Evolutionary conservation across 2,329 filamentous ascomycete species (phyloP), one percentile per base, ranked within the genome.

Genomic region (Fusarium austroafricanum): DNA sequence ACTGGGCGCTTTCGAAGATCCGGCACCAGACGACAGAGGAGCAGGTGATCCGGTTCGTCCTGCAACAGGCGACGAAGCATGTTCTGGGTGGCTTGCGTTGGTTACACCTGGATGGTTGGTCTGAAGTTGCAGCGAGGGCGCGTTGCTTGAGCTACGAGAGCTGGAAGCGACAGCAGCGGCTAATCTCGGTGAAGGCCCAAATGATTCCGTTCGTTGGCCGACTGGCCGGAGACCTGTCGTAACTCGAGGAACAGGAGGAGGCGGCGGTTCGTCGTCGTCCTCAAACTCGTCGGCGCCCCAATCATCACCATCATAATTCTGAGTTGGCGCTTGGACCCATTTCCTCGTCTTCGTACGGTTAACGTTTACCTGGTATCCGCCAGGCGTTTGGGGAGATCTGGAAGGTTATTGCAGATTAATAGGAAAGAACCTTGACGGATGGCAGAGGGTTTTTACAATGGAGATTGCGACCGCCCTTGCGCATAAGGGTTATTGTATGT

Each of bases 241-340:
- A 58, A 73, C 60, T 70, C 73, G 60, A 67, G 72, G 64, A 35
- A 74, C 71, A 28, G 76, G 69, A 33, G 71, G 72, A 26, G 71
- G 72, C 31, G 82, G 80, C 49, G 81, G 78, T 35, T 86, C 84
- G 39, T 87, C 85, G 54, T 84, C 83, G n/a, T 88, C 83, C 17
- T 88, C 86, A 59, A 88, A 86, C 10, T 90, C 87, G 35, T 90
- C 89, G 56, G 84, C 91, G 35, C 93, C 95, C 94, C 95, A 97
- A 75, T 97, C 95, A 73, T 96, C 94, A 67, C 94, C 95, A 74
- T 95, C 94, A 75, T 98, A 98, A 75, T 89, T 92, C 72, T 92
- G 90, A 60, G 89, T 85, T 79, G 94, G 95, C 35, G 95, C 95
- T 74, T 97, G 91, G 37, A 95, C 91, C 95, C 95, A 98, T 86